Percentiles rank a stretch among this genome's conserved stretches.
These are phyloP conservation scores for button mushroom (Agaricus bisporus) DNA, from an alignment of 768 basidiomycete genomes.

Conservation along the genomic window DNA sequence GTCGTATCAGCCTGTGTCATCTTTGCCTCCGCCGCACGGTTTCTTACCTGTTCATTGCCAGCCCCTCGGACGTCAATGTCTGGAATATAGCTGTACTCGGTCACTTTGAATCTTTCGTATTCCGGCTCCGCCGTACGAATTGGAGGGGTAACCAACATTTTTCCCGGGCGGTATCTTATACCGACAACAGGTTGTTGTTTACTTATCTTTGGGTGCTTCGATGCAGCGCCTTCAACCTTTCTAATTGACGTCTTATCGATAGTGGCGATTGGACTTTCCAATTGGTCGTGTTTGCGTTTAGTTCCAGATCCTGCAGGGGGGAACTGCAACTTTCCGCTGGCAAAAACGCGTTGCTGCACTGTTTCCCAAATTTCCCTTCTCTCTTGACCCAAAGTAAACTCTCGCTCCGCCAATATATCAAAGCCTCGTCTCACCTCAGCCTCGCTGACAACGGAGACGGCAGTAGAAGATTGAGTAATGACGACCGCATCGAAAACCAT, in stretches of 20 bases:
- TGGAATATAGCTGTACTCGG: neutral
- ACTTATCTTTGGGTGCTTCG: conserved; percentile 3
- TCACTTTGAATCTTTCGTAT: neutral
- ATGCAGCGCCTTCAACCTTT: neutral
- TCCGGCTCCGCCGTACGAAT: neutral
- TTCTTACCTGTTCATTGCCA: neutral
- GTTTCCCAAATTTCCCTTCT: conserved; percentile 7
- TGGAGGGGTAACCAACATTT: neutral
- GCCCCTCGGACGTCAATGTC: neutral
- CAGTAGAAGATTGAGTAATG: conserved; percentile 10
- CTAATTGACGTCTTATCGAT: neutral
- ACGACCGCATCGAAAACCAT: conserved; percentile 63
- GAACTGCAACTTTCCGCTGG: conserved; percentile 1
- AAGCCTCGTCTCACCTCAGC: conserved; percentile 7
- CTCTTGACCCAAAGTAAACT: conserved; percentile 4
- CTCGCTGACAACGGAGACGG: conserved; percentile 8
- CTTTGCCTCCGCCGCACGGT: neutral
- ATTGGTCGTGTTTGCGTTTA: conserved; percentile 7
- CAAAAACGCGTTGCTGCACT: conserved; percentile 2
- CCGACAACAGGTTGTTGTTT: conserved; percentile 1
- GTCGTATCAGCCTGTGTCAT: neutral
- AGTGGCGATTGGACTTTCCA: neutral
- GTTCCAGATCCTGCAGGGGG: neutral
- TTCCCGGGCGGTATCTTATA: conserved; percentile 2
- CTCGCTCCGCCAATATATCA: conserved; percentile 7